These are phyloP conservation scores for Phytophthora niederhauseri DNA, from an alignment of 352 stramenopile genomes.

Conservation along the genomic window DNA sequence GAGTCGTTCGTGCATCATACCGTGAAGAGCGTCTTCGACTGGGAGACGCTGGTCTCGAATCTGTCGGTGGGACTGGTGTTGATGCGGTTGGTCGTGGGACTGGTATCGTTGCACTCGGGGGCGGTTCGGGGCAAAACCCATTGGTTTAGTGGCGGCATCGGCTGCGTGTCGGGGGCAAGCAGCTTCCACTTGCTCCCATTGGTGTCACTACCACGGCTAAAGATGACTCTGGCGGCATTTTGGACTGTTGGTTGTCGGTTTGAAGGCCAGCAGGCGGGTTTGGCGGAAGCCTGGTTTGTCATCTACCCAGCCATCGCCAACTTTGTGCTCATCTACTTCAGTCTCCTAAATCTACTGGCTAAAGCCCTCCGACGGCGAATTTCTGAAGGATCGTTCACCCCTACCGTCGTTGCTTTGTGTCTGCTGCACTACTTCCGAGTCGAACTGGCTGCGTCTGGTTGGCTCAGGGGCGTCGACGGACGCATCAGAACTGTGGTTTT, in stretches of 20 bases:
- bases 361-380: conserved; percentile 29
- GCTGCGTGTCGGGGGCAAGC: conserved; percentile 1
- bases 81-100: conserved; percentile 1
- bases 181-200: conserved; percentile 1
- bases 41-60: conserved; percentile 14
- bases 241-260: conserved; percentile 31
- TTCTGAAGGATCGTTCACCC: conserved; percentile 34
- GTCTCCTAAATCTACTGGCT: conserved; percentile 28
- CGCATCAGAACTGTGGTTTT: conserved; percentile 13
- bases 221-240: conserved; percentile 13
- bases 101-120: not conserved
- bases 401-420: conserved; percentile 24
- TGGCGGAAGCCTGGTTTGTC: conserved; percentile 38
- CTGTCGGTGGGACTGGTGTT: not conserved
- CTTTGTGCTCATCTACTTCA: conserved; percentile 27
- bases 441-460: conserved; percentile 9
- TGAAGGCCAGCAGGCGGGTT: conserved; percentile 33
- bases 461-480: conserved; percentile 15
- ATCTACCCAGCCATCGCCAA: conserved; percentile 23
- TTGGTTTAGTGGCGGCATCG: conserved; percentile 4
- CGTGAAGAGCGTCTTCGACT: conserved; percentile 6
- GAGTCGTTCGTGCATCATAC: no score
- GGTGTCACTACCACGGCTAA: not conserved
- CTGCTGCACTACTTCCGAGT: conserved; percentile 29
- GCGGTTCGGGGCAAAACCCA: not conserved